Evolutionary conservation across 768 basidiomycete genomes (phyloP).

Genomic region (Trametes coccinea): DNA sequence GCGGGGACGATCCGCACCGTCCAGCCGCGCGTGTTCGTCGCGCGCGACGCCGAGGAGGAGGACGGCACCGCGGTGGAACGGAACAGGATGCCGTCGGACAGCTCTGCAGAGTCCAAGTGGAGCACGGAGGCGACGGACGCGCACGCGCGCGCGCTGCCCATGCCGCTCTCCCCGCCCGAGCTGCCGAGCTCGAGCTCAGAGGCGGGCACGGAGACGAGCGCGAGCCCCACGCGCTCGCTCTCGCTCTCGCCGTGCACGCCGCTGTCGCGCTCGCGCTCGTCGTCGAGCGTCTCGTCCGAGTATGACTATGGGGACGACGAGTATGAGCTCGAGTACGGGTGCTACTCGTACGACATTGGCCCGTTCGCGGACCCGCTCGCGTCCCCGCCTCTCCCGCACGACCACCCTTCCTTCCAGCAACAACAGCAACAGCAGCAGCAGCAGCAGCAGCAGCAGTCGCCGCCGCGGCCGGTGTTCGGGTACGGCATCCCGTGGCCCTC

Average conservation of each 20-base stretch:
- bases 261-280: slow-evolving; percentile 16
- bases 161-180: slow-evolving; percentile 11
- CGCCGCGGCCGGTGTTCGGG: slow-evolving; percentile 9
- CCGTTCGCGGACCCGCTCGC: slow-evolving; percentile 16
- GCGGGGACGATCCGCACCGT: slow-evolving; percentile 42
- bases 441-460: background rate
- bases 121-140: slow-evolving; percentile 14
- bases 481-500: slow-evolving; percentile 27
- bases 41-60: slow-evolving; percentile 3
- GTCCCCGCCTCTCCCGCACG: background rate
- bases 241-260: slow-evolving; percentile 8
- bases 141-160: background rate
- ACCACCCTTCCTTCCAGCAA: background rate
- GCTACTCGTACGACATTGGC: slow-evolving; percentile 20
- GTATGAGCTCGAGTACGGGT: background rate
- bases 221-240: background rate
- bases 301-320: slow-evolving; percentile 22
- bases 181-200: slow-evolving; percentile 11
- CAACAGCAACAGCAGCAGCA: background rate
- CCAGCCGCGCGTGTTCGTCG: slow-evolving; percentile 14
- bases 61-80: background rate
- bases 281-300: slow-evolving; percentile 21
- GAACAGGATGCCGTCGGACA: background rate
- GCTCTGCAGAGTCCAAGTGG: slow-evolving; percentile 10
- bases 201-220: background rate